Evolutionary conservation across 805 yeast genomes (phyloP).

Genomic region (Yarrowia phangngaensis): DNA sequence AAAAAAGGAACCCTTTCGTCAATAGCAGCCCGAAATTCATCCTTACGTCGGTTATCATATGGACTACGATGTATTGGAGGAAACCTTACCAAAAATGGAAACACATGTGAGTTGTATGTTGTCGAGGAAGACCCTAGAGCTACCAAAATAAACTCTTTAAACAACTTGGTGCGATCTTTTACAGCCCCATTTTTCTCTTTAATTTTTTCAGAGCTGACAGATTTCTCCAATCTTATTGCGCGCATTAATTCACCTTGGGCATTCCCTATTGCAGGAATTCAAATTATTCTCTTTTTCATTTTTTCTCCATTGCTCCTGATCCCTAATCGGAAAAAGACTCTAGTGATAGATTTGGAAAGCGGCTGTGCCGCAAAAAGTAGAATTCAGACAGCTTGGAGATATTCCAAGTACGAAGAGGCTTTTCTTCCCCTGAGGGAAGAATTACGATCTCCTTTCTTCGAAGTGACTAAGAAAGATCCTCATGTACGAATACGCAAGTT

Average conservation of each 20-base stretch:
- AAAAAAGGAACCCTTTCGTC: slow-evolving; percentile 3
- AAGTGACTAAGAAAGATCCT: slow-evolving; percentile 20
- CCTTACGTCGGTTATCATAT: neutral
- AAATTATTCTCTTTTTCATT: slow-evolving; percentile 28
- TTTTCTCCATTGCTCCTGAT: slow-evolving; percentile 29
- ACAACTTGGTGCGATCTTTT: slow-evolving; percentile 28
- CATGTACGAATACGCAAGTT: slow-evolving; percentile 26
- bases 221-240: slow-evolving; percentile 28
- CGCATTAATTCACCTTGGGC: slow-evolving; percentile 32
- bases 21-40: slow-evolving; percentile 1
- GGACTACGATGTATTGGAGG: slow-evolving; percentile 7
- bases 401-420: slow-evolving; percentile 17
- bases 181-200: slow-evolving; percentile 30
- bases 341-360: slow-evolving; percentile 11
- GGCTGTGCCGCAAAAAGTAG: slow-evolving; percentile 16
- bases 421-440: slow-evolving; percentile 3
- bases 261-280: slow-evolving; percentile 30
- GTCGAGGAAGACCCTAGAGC: slow-evolving; percentile 16
- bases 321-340: slow-evolving; percentile 25
- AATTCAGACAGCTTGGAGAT: slow-evolving; percentile 11
- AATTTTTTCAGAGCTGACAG: slow-evolving; percentile 28
- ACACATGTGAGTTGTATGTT: slow-evolving; percentile 12
- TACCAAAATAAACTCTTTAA: slow-evolving; percentile 23
- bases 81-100: slow-evolving; percentile 14
- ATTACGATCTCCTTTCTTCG: slow-evolving; percentile 23